Base-by-base conservation (phyloP, 2,329 filamentous ascomycete genomes). In the Neonectria ditissima region DNA sequence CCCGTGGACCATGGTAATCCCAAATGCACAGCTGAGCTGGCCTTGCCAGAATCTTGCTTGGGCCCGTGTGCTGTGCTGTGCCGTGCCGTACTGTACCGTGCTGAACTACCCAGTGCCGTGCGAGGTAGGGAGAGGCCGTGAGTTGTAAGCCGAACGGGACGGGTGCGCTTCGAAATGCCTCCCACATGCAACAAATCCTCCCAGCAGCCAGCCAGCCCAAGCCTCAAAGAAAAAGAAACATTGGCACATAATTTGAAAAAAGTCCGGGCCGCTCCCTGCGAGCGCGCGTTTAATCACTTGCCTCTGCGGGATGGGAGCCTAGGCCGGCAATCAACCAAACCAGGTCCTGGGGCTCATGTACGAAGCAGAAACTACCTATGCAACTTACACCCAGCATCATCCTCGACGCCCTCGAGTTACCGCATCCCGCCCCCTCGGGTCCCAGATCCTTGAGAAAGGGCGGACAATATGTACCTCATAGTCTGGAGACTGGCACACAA, bases 321-420 rank as follows among this genome's bases (percentile, higher is more conserved):
- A 37, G 34, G 34, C 34, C 28, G 39, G 24, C 39, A 30, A 54
- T 37, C 32, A 53, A 39, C n/a, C 13, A 30, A 24, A 53, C 59
- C 53, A 62, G 59, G 59, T 44, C 45, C 53, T 62, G 45, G 59
- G 52, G 59, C 53, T 62, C 52, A 61, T 51, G 59, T 55, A 55
- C 26, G 20, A 28, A 43, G 37, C 48, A 47, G 37, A 50, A 50
- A 41, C 37, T 53, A 26, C 24, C 4, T 6, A 59, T 44, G 56
- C 50, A 59, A 53, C 22, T 32, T n/a, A 20, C 13, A 20, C 13
- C 52, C 39, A 41, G 39, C 26, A 32, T 55, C 52, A 32, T 55
- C 52, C 52, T 55, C 52, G 39, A 37, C 44, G 30, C 54, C 55
- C 55, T n/a, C 52, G 50, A 44, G 47, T 44, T 59, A 44, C 55